phyloP scores from a whole-genome alignment of 1,284 basidiomycete genomes.

The Exobasidium cylindrosporum region DNA sequence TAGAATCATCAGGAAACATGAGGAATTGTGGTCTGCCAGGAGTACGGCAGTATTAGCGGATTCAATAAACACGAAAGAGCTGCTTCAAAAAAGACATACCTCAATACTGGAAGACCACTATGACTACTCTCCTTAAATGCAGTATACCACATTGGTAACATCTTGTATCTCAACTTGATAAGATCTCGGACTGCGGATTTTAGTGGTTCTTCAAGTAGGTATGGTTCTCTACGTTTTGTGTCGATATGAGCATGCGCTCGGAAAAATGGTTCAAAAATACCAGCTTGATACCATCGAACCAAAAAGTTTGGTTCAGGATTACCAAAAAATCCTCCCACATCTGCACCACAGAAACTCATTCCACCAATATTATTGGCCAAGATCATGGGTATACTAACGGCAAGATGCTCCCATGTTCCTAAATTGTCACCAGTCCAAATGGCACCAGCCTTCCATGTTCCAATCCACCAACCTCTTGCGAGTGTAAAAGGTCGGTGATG shows the following conservation, averaged over 20 bases:
- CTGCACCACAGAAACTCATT: constrained; percentile 83
- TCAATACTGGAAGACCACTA: constrained; percentile 41
- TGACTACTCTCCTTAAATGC: constrained; percentile 65
- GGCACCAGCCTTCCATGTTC: constrained; percentile 90
- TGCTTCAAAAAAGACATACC: background rate
- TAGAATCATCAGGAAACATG: constrained; percentile 80
- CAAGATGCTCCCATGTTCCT: constrained; percentile 96
- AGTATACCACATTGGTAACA: constrained; percentile 94
- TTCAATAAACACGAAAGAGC: background rate
- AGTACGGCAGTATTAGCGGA: background rate
- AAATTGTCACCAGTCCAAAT: constrained; percentile 99
- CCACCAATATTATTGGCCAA: constrained; percentile 87
- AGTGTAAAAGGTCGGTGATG: constrained; percentile 75
- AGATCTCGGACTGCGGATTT: constrained; percentile 75
- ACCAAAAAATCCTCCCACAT: constrained; percentile 97
- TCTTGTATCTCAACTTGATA: constrained; percentile 77
- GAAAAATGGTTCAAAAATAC: constrained; percentile 95
- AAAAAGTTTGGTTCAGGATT: constrained; percentile 93
- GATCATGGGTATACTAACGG: constrained; percentile 88
- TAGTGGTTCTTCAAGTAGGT: constrained; percentile 83
- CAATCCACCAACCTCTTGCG: constrained; percentile 89
- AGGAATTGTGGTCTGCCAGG: constrained; percentile 73
- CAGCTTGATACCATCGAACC: constrained; percentile 94
- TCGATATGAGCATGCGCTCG: constrained; percentile 97
- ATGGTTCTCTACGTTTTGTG: constrained; percentile 95